Base-by-base conservation (phyloP, 2,329 filamentous ascomycete species). In the Rachicladosporium sp. region DNA sequence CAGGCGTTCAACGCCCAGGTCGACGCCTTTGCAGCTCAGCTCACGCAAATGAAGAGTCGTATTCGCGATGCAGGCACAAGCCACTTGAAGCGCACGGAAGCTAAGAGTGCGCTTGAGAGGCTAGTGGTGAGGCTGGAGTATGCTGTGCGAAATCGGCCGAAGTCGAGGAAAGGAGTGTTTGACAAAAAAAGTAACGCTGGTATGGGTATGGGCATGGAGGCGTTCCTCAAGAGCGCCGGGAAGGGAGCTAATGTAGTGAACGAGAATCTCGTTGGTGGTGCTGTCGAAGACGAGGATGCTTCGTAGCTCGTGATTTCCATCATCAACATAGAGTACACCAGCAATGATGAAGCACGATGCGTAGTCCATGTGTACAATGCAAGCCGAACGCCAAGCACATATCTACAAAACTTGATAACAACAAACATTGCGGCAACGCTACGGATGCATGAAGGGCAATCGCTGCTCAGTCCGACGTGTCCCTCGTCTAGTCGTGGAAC, bases 1-100 rank as follows among this genome's bases (percentile, higher is more conserved):
- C 57, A 48, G 2, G 56, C 63, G 3, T 93, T 89, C 65, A 84
- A 95, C 53, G 59, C 63, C 4, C 68, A 77, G 8, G 67, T 94
- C 29, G 87, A 94, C 58, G 65, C 62, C 13, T 67, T 94, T 4
- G 69, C 75, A 1, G 60, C 62, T 11, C 67, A 65, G 29, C 65
- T 93, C 38, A 75, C 78, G 37, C 49, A 57, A 5, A 63, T 76
- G 9, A 68, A 69, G 39, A 66, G 65, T 11, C 71, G 70, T 30
- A 93, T 93, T 51, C 72, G 79, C 43, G 83, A 87, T 52, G 72
- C 78, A 1, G 84, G 83, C 31, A 80, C 84, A 33, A 76, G 76
- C 13, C 76, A 82, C 50, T 68, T 91, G 42, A 71, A 73, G 10
- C 73, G 82, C 23, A 81, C 83, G 23, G 78, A 93, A 53, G 77